Conservation (phyloP, 225 moss, liverwort and hornwort genomes). For the Straminergon stramineum region DNA sequence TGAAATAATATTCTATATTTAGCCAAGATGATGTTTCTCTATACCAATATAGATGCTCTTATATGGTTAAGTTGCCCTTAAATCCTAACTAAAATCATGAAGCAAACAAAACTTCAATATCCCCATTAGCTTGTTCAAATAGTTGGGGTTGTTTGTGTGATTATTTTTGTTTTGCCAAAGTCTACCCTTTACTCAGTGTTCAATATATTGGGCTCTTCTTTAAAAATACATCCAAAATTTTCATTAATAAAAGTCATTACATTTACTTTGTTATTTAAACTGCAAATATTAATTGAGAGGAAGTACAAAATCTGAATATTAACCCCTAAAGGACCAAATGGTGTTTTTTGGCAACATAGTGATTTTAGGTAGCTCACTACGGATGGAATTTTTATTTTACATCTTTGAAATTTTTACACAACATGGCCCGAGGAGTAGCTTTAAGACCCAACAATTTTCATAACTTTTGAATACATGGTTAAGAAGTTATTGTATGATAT, state of each 20-base stretch:
- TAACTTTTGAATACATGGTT: too few species aligned
- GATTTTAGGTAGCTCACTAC: too few species aligned
- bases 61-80: background rate
- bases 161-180: background rate
- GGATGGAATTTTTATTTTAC: too few species aligned
- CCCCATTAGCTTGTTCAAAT: background rate
- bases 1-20: background rate
- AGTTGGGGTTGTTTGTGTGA: background rate
- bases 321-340: too few species aligned
- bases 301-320: background rate
- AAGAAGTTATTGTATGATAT: too few species aligned
- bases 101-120: rapidly evolving
- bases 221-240: background rate
- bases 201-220: background rate
- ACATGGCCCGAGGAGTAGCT: too few species aligned
- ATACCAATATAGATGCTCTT: background rate
- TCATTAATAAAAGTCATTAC: background rate
- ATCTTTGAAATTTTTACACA: too few species aligned
- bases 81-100: background rate
- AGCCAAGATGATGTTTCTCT: background rate
- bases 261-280: background rate
- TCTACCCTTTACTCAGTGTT: background rate
- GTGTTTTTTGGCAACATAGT: too few species aligned
- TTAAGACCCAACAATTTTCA: too few species aligned
- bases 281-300: background rate